These are phyloP conservation scores for Sicyos baderoa DNA, from an alignment of 306 rosid species.

Conservation along the genomic window DNA sequence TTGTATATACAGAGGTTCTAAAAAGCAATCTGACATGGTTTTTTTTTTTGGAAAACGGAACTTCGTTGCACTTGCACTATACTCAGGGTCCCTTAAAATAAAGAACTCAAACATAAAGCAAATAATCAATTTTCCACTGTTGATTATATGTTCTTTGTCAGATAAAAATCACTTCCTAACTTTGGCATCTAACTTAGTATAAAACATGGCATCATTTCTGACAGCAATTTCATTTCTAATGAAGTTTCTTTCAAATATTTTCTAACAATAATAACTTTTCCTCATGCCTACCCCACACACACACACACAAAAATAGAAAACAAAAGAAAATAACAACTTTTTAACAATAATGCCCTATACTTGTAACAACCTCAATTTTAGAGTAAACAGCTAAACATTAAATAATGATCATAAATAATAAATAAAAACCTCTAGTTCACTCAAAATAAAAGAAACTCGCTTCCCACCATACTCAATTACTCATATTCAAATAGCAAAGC, in stretches of 20 bases:
- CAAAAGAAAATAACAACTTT: not conserved
- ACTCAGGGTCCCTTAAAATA: too few relatives aligned
- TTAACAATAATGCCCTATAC: not conserved
- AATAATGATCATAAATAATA: not conserved
- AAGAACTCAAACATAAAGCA: not conserved
- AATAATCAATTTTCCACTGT: not conserved
- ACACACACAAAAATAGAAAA: too few relatives aligned
- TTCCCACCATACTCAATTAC: slow-evolving; percentile 31
- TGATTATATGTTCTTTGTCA: not conserved
- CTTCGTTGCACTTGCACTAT: too few relatives aligned
- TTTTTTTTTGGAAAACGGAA: too few relatives aligned
- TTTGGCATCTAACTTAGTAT: not conserved
- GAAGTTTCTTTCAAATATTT: not conserved
- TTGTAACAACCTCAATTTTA: not conserved
- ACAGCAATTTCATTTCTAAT: not conserved
- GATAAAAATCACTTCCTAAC: not conserved
- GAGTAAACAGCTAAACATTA: not conserved
- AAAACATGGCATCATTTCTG: slow-evolving; percentile 1
- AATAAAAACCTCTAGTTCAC: not conserved
- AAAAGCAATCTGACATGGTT: slow-evolving; percentile 1
- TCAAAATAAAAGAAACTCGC: not conserved
- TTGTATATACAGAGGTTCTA: not conserved
- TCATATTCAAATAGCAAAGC: slow-evolving; percentile 1
- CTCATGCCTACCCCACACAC: not conserved
- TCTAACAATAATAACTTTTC: not conserved